Base-by-base conservation (phyloP, 768 basidiomycete species). In the Filobasidium floriforme region DNA sequence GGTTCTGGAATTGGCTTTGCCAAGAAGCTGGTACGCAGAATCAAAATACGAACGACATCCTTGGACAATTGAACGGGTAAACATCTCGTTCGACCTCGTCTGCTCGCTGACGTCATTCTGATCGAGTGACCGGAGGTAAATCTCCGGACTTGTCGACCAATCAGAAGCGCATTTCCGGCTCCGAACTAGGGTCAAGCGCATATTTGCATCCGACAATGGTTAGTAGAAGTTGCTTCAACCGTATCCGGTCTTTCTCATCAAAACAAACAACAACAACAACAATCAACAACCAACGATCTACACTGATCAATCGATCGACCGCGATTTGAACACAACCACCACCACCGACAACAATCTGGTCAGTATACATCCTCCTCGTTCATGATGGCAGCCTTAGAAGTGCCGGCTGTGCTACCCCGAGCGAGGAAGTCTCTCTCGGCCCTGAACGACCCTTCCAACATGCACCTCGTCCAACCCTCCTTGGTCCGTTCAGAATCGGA, bases 401-500 rank as follows among this genome's bases (percentile, higher is more conserved):
- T 49, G 46, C 46, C 64, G 43, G 54, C 37, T 26, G 60, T 57
- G 29, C 40, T 59, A 46, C 64, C 64, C 28, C 61, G 41, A 61
- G 18, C 52, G 29, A 54, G 65, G 15, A 61, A 66, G 52, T 66
- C 65, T 11, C 65, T 66, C 22, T 66, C 65, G 15, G 29, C 65
- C 7, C n/a, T 66, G 37, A 32, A 26, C 29, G 60, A 61, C 49
- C 19, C 28, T 22, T 26, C 60, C 41, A 37, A 52, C 44, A 41
- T 41, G 19, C 41, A 49, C 28, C 44, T 60, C 18, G 18, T 18
- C 15, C 54, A 22, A 60, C 29, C 59, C 41, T 12, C 28, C 59
- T 26, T 14, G 18, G 19, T 43, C 59, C 59, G 41, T 18, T 15
- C 59, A 60, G 41, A 60, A 40, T 43, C 59, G 40, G 49, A 37